Evolutionary conservation across 2,329 filamentous ascomycete species (phyloP), one percentile per base, ranked within the genome.

Genomic region (Ceratocystis cubensis): DNA sequence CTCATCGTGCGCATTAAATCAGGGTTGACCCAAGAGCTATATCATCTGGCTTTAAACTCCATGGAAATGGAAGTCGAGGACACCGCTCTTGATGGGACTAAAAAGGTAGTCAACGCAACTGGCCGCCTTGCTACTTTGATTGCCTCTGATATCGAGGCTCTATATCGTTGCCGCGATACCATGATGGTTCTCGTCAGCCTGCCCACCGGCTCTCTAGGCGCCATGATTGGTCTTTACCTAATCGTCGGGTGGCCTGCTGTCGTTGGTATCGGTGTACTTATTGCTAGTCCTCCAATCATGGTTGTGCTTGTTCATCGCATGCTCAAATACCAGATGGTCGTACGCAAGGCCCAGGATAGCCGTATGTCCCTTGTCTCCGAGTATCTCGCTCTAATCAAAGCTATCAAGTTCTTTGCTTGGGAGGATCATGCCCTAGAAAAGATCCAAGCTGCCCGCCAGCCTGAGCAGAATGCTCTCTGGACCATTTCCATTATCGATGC

Each of bases 331-430:
- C 80, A 84, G 71, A 77, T 77, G 50, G 75, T 77, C n/a, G 80
- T 82, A 61, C 80, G 81, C 69, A 77, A 78, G 65, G 79, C 81
- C 25, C 82, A 84, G 61, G 82, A 85, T 71, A 76, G 77, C 17
- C 79, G 83, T 30, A 81, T 85, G 65, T 83, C 82, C 0, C 77
- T 82, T 22, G 79, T 84, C 20, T 80, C 81, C 0, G 82, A 85
- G 70, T 84, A 84, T 69, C 75, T 85, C 30, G 74, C 78, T 30
- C 83, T 82, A 6, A 84, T 85, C 66, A 78, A 80, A 10, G 81
- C 80, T 17, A 79, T 85, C 73, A 85, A 85, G 70, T 84, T 84
- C 70, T 84, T 85, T 71, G 80, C 80, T 1, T 85, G 82, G 83
- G 82, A 85, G 70, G 76, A 78, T 20, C 77, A 80, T 41, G 78